Evolutionary conservation across 495 filamentous ascomycete species (phyloP), one percentile per base, ranked within the genome.

Genomic region (Daldinia caldariorum): DNA sequence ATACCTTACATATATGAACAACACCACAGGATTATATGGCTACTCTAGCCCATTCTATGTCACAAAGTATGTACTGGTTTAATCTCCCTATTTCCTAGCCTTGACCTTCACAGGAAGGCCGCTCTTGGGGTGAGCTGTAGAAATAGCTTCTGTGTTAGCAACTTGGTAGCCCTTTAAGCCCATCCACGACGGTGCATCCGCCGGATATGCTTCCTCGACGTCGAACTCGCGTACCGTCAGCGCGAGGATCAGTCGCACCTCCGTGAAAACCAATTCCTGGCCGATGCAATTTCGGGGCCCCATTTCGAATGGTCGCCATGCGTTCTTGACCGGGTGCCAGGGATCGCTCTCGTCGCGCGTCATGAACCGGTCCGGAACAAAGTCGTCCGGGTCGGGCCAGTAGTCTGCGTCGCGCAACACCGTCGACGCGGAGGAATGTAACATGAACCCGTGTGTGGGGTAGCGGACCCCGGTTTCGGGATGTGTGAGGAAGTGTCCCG

Each of bases 241-340:
- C 0, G 74, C 79, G 32, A 83, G 50, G 9, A 79, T 78, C 13
- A 83, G 63, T 51, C 78, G 78, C 3, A 83, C 51, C 59, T 88
- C 83, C 0, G 82, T 26, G 57, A 77, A 73, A 4, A 78, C 84
- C 20, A 87, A 66, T 54, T 83, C 83, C 69, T 87, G 83, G 0
- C 83, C 85, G 31, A 86, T 83, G 49, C 85, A 86, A 51, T 78
- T 79, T 32, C 83, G 73, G 1, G 82, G 83, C 0, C 85, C 85
- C 3, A 78, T 76, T 72, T 83, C 79, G 38, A 87, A 87, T 1
- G 83, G 78, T 16, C 84, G 69, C 74, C 75, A 85, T 4, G 79
- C 75, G 53, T 78, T 79, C 41, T 78, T 77, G 1, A 58, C 39
- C 0, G 74, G 64, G 39, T 76, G 68, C 37, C 79, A 45, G 3